phyloP scores from a whole-genome alignment of 345 rosid genomes.

The Lepidium aucheri region DNA sequence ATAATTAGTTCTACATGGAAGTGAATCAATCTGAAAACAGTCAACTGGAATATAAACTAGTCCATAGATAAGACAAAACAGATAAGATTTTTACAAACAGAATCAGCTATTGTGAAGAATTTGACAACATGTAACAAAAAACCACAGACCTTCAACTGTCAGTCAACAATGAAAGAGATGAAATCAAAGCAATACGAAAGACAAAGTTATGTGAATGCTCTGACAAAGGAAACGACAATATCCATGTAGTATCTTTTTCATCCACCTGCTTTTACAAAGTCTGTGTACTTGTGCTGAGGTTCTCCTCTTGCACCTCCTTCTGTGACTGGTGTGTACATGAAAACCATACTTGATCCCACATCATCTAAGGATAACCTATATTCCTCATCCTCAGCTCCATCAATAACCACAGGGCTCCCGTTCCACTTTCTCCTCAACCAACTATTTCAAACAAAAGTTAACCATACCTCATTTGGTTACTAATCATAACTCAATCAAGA shows the following conservation, averaged over 20 bases:
- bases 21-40: background rate
- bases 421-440: slow-evolving; percentile 97
- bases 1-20: slow-evolving; percentile 9
- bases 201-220: background rate
- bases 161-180: background rate
- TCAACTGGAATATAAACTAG: background rate
- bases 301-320: slow-evolving; percentile 96
- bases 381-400: slow-evolving; percentile 87
- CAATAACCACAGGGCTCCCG: slow-evolving; percentile 80
- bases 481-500: slow-evolving; percentile 3
- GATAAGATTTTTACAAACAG: background rate
- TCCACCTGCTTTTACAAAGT: slow-evolving; percentile 86
- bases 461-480: slow-evolving; percentile 4
- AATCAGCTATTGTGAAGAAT: background rate
- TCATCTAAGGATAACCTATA: slow-evolving; percentile 72
- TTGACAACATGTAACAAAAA: background rate
- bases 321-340: slow-evolving; percentile 94
- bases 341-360: slow-evolving; percentile 88
- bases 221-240: background rate
- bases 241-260: background rate
- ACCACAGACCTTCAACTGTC: background rate
- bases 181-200: slow-evolving; percentile 10
- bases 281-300: slow-evolving; percentile 90
- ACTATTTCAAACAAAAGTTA: slow-evolving; percentile 33
- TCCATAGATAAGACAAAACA: background rate